Conservation (phyloP, 352 stramenopile species). For the Phytophthora agathidicida region DNA sequence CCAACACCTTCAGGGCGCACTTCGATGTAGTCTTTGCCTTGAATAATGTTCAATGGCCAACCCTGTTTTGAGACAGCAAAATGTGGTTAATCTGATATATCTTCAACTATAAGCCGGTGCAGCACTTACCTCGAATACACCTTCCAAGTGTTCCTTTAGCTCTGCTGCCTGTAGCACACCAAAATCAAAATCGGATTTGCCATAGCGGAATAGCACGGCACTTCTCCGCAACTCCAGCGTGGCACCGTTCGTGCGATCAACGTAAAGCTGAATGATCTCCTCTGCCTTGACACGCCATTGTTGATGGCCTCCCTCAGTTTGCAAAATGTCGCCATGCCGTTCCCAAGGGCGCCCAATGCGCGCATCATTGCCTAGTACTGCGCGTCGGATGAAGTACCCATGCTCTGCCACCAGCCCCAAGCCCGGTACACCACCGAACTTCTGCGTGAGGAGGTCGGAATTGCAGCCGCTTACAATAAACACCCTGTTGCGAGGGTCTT, state of each 20-base stretch:
- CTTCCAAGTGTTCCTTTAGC: constrained; percentile 97
- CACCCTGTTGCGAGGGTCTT: constrained; percentile 95
- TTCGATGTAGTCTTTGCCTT: constrained; percentile 97
- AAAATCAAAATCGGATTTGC: constrained; percentile 99
- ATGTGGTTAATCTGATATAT: not conserved
- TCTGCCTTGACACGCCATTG: constrained; percentile 96
- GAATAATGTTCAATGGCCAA: constrained; percentile 80
- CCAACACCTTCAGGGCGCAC: constrained; percentile 97
- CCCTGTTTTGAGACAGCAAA: constrained; percentile 31
- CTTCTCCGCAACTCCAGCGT: constrained; percentile 98
- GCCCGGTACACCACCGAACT: constrained; percentile 93
- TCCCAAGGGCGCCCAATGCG: constrained; percentile 78
- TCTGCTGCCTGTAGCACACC: constrained; percentile 96
- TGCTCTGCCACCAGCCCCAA: constrained; percentile 98
- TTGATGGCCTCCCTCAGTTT: constrained; percentile 54
- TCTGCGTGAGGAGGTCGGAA: constrained; percentile 94
- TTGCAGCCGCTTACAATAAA: constrained; percentile 98
- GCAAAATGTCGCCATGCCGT: constrained; percentile 67
- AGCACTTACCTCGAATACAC: constrained; percentile 78
- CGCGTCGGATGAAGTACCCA: constrained; percentile 94
- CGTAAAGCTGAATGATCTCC: constrained; percentile 98
- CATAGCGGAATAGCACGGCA: constrained; percentile 98
- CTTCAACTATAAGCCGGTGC: no score
- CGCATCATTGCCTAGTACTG: constrained; percentile 67
- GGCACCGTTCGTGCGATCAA: constrained; percentile 97